phyloP scores from a whole-genome alignment of 148 eudicot genomes.

The Silene latifolia region DNA sequence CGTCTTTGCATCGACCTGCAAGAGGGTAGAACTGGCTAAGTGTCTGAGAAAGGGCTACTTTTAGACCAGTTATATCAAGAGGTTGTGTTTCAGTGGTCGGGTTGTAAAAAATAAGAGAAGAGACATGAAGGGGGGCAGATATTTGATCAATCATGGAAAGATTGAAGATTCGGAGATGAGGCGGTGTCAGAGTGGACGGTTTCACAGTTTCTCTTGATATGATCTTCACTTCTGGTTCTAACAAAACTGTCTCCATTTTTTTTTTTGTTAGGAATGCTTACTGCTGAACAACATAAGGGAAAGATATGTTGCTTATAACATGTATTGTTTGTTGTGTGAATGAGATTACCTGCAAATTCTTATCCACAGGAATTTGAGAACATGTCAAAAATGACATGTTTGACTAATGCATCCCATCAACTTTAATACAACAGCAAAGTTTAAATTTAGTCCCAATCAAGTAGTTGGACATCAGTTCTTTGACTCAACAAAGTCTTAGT shows the following conservation, averaged over 20 bases:
- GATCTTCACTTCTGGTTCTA: slow-evolving; percentile 14
- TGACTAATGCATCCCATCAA: not conserved
- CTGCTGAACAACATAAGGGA: not conserved
- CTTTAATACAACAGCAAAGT: not conserved
- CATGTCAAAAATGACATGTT: not conserved
- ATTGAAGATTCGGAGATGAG: slow-evolving; percentile 3
- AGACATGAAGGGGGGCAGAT: not conserved
- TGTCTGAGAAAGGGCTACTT: slow-evolving; percentile 3
- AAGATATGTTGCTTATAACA: not conserved
- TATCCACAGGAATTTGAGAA: not conserved
- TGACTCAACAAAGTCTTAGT: too few species aligned
- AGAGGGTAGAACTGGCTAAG: slow-evolving; percentile 13
- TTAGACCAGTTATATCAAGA: not conserved
- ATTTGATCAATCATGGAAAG: slow-evolving; percentile 17
- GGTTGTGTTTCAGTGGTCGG: not conserved
- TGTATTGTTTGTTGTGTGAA: not conserved
- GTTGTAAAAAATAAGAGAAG: slow-evolving; percentile 10
- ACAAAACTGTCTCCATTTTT: slow-evolving; percentile 4
- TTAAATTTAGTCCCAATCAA: not conserved
- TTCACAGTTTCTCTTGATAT: slow-evolving; percentile 16
- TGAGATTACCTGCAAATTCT: slow-evolving; percentile 4
- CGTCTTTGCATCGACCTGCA: slow-evolving; percentile 18
- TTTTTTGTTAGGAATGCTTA: not conserved
- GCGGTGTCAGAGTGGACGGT: slow-evolving; percentile 9
- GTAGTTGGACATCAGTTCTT: too few species aligned